Evolutionary conservation across 768 basidiomycete genomes (phyloP).

Genomic region (Bullera alba): DNA sequence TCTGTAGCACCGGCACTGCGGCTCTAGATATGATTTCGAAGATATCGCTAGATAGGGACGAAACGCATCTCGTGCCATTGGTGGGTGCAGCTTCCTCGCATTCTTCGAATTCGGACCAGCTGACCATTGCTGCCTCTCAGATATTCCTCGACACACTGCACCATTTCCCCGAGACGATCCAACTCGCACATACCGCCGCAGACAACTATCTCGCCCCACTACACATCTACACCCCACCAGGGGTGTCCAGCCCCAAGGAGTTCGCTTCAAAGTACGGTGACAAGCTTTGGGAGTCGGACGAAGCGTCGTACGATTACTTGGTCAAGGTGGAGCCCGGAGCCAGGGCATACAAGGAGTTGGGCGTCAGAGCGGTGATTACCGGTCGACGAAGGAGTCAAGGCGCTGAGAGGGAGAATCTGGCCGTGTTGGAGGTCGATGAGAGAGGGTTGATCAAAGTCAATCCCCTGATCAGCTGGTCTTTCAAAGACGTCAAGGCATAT

Average conservation of each 20-base stretch:
- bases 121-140: conserved; percentile 12
- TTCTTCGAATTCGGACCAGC: not conserved
- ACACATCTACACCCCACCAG: conserved; percentile 70
- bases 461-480: conserved; percentile 83
- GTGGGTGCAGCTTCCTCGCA: conserved; percentile 15
- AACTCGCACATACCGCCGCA: conserved; percentile 75
- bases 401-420: conserved; percentile 70
- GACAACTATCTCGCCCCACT: conserved; percentile 65
- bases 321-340: conserved; percentile 96
- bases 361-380: conserved; percentile 84
- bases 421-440: conserved; percentile 81
- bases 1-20: conserved; percentile 66
- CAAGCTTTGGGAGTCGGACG: conserved; percentile 79
- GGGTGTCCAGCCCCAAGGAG: conserved; percentile 59
- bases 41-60: conserved; percentile 51
- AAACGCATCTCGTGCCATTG: conserved; percentile 56
- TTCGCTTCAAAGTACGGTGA: conserved; percentile 76
- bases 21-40: conserved; percentile 91
- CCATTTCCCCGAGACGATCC: conserved; percentile 89
- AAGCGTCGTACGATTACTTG: conserved; percentile 77
- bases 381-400: conserved; percentile 91
- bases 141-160: conserved; percentile 97
- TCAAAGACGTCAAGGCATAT: conserved; percentile 75
- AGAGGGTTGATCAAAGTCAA: conserved; percentile 91
- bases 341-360: conserved; percentile 71